These are phyloP conservation scores for Picochlorum sp. DNA, from an alignment of 139 green algal genomes.

Conservation along the genomic window DNA sequence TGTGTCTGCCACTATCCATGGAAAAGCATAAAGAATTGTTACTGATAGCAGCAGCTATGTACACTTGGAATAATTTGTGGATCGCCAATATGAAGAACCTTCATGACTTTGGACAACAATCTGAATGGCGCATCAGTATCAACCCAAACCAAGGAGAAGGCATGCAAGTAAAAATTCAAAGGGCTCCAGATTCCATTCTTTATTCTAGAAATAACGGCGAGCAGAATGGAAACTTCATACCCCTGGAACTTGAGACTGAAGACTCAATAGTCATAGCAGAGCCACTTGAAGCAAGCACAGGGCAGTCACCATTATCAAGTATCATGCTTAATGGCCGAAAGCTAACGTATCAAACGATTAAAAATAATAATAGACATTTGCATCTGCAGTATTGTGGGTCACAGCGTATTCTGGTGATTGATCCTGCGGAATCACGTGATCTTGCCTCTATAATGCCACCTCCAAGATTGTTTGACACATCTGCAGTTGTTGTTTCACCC, in stretches of 20 bases:
- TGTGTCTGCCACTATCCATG: constrained; percentile 1
- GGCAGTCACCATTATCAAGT: background rate
- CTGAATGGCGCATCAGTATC: background rate
- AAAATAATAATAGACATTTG: background rate
- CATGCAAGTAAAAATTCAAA: background rate
- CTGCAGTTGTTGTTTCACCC: constrained; percentile 19
- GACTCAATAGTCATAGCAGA: background rate
- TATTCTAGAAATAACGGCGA: background rate
- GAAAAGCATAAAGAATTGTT: constrained; percentile 6
- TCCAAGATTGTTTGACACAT: background rate
- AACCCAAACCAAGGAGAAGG: background rate
- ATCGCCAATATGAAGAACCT: too few species aligned
- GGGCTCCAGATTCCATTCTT: background rate
- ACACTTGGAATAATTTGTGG: constrained; percentile 2
- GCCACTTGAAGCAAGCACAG: background rate
- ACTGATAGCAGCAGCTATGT: constrained; percentile 10
- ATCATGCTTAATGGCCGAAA: background rate
- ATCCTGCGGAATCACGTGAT: background rate
- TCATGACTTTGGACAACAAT: too few species aligned
- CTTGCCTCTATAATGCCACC: constrained; percentile 7
- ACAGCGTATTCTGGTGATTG: constrained; percentile 12
- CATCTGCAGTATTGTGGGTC: constrained; percentile 15
- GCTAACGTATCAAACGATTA: constrained; percentile 1
- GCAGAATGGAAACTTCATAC: background rate
- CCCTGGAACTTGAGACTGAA: background rate